Base-by-base conservation (phyloP, 2,329 filamentous ascomycete genomes). In the Nigrospora osmanthi region DNA sequence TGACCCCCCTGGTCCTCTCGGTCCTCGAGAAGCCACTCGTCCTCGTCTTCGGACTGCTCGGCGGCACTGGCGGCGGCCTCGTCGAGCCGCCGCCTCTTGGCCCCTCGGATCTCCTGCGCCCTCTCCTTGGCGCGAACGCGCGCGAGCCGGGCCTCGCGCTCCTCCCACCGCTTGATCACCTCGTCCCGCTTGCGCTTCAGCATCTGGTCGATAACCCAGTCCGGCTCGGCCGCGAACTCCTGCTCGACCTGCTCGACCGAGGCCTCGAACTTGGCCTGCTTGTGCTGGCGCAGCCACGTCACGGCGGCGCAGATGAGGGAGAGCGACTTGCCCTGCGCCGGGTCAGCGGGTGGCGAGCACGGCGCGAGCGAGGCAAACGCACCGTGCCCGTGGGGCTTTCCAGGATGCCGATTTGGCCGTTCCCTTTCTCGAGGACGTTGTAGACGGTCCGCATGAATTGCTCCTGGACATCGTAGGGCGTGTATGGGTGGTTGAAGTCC, bases 371-470 rank as follows among this genome's bases (percentile, higher is more conserved):
- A n/a, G 3, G 42, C 32, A 23, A n/a, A 64, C 67, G 52, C 59
- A 76, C 75, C 50, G 80, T 85, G 63, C 90, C 90, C 36, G 90
- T 96, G n/a, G 90, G 90, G 38, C 88, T 95, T 60, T 96, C 90
- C 38, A 96, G 83, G 37, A 96, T 89, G 30, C 87, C 90, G 39
- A 95, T 74, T 58, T 90, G 87, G 10, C 87, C 84, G 36, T 85
- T 64, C 5, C 78, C 77, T 19, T 58, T 58, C 53, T 94, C 82
- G 23, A 95, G 77, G 48, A 89, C 87, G 41, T 80, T 68, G 59
- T 95, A 95, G 6, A 93, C 75, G 1, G 85, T 78, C 53, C 75
- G 81, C 90, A 96, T 96, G 59, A 96, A 94, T 53, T 91, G 72
- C 38, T 84, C 73, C 58, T 96, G 90, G 37, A 95, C 93, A 43